Conservation (phyloP, 116 monocot genomes). For the Iris pallida region DNA sequence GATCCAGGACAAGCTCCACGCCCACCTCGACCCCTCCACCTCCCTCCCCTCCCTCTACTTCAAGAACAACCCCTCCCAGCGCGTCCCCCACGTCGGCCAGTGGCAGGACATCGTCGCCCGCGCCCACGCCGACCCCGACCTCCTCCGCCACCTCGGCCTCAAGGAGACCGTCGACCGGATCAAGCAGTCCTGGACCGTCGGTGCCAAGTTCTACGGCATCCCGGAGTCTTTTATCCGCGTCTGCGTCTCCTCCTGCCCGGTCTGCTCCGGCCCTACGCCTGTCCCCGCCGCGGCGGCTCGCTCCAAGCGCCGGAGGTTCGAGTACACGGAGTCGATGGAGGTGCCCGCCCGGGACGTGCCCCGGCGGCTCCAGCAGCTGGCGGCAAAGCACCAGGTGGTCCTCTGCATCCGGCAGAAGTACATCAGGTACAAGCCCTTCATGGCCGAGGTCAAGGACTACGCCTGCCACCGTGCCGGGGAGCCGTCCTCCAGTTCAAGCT, state of each 20-base stretch:
- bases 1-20: constrained; percentile 93
- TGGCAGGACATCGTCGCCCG: constrained; percentile 86
- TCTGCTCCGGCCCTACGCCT: constrained; percentile 42
- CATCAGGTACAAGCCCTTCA: constrained; percentile 95
- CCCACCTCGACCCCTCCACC: constrained; percentile 24
- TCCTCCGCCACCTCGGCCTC: constrained; percentile 71
- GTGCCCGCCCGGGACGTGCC: constrained; percentile 90
- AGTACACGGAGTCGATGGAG: constrained; percentile 94
- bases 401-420: constrained; percentile 98
- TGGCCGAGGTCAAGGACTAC: constrained; percentile 99
- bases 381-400: constrained; percentile 94
- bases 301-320: constrained; percentile 76
- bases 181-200: constrained; percentile 95
- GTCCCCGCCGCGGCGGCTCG: constrained; percentile 13
- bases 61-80: constrained; percentile 74
- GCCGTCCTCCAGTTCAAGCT: constrained; percentile 44
- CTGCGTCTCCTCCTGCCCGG: constrained; percentile 70
- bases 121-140: constrained; percentile 84
- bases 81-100: constrained; percentile 74
- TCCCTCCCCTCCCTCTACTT: constrained; percentile 62
- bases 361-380: constrained; percentile 78
- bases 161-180: constrained; percentile 97
- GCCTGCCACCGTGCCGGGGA: constrained; percentile 97
- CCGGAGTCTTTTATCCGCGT: constrained; percentile 91
- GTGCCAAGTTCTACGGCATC: constrained; percentile 98